Conservation (phyloP, 1,139 yeast species). For the Neolecta irregularis region DNA sequence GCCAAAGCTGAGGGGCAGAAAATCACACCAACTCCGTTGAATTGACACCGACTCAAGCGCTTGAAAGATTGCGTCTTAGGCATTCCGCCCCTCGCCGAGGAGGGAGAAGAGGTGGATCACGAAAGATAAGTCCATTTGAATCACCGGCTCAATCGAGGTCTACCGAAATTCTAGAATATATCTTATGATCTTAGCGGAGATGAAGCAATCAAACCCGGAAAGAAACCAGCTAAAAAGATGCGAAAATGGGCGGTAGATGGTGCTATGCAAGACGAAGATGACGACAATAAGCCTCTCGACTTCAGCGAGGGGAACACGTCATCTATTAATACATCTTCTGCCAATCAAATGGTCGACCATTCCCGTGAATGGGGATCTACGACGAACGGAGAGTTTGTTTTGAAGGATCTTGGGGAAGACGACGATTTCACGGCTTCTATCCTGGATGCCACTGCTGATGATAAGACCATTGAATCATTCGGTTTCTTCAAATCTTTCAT, state of each 20-base stretch:
- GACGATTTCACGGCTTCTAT: slow-evolving; percentile 4
- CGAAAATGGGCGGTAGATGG: slow-evolving; percentile 40
- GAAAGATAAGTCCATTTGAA: not conserved
- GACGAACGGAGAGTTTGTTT: slow-evolving; percentile 35
- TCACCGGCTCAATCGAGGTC: not conserved
- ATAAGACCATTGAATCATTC: slow-evolving; percentile 26
- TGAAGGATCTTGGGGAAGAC: slow-evolving; percentile 30
- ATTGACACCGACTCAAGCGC: not conserved
- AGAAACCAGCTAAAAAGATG: slow-evolving; percentile 16
- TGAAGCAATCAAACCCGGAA: not conserved
- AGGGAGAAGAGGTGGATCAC: not conserved
- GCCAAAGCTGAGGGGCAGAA: slow-evolving; percentile 4
- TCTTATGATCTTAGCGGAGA: not conserved
- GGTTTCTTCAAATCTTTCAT: slow-evolving; percentile 41
- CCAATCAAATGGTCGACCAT: slow-evolving; percentile 15
- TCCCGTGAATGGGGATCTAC: slow-evolving; percentile 33
- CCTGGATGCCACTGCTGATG: not conserved
- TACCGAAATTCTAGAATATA: not conserved
- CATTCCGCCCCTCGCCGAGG: not conserved
- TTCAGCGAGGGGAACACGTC: slow-evolving; percentile 26
- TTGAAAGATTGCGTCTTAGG: not conserved
- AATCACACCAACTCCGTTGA: slow-evolving; percentile 8
- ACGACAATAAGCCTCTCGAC: slow-evolving; percentile 20
- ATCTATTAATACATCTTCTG: slow-evolving; percentile 17
- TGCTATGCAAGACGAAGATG: slow-evolving; percentile 21